Conservation (phyloP, 225 moss, liverwort and hornwort genomes). For the Lunularia cruciata region DNA sequence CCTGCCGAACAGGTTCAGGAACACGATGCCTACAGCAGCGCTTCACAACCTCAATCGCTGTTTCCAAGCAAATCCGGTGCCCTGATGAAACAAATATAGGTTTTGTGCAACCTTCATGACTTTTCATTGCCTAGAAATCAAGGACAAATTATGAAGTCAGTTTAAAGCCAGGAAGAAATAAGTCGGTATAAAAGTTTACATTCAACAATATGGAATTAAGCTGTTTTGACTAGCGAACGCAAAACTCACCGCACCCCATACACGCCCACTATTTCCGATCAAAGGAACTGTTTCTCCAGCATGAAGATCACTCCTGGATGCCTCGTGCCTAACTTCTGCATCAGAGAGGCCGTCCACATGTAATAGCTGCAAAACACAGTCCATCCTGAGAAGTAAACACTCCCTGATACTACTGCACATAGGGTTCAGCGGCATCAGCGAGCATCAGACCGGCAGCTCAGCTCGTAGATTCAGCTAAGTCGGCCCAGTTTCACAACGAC, state of each 20-base stretch:
- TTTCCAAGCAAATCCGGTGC: conserved; percentile 80
- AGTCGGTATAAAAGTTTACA: not conserved
- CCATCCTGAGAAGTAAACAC: too few species aligned
- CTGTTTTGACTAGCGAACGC: not conserved
- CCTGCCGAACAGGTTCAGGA: conserved; percentile 98
- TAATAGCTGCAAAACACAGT: conserved; percentile 59
- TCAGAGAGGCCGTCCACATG: conserved; percentile 91
- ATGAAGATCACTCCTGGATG: conserved; percentile 61
- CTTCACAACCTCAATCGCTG: conserved; percentile 73
- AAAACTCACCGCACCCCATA: conserved; percentile 82
- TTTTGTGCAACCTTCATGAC: conserved; percentile 81
- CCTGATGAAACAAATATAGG: conserved; percentile 87
- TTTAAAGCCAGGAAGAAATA: not conserved
- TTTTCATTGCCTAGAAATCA: conserved; percentile 65
- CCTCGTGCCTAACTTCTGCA: conserved; percentile 62
- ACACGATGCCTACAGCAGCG: conserved; percentile 75
- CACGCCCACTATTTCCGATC: conserved; percentile 76
- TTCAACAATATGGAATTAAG: not conserved
- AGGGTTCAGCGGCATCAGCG: too few species aligned
- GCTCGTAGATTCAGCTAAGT: too few species aligned
- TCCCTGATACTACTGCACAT: too few species aligned
- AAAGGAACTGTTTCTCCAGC: conserved; percentile 74
- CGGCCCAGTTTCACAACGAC: too few species aligned
- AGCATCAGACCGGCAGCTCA: too few species aligned
- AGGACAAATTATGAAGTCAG: too few species aligned